These are phyloP conservation scores for Talaromyces trachyspermus DNA, from an alignment of 495 filamentous ascomycete species.

Conservation along the genomic window DNA sequence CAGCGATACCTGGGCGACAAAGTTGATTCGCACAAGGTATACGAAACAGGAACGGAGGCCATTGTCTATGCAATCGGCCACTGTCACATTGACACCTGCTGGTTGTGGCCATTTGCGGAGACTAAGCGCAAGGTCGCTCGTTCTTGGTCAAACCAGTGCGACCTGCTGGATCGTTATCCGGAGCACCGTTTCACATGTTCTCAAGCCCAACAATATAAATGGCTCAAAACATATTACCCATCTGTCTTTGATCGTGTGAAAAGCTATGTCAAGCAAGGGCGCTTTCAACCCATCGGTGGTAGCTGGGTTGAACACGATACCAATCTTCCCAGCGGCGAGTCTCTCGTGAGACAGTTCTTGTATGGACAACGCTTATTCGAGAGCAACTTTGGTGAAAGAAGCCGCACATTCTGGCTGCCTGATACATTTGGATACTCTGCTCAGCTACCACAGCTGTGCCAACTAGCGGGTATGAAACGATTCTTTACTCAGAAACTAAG, in stretches of 20 bases:
- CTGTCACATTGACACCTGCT: slow-evolving; percentile 96
- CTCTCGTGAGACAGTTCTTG: slow-evolving; percentile 87
- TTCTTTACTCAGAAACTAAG: slow-evolving; percentile 97
- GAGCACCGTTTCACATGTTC: slow-evolving; percentile 89
- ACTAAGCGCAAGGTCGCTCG: slow-evolving; percentile 94
- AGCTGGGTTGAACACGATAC: slow-evolving; percentile 99
- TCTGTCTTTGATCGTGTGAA: slow-evolving; percentile 84
- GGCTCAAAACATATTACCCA: slow-evolving; percentile 86
- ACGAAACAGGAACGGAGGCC: slow-evolving; percentile 61
- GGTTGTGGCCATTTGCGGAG: slow-evolving; percentile 99
- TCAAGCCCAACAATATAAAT: slow-evolving; percentile 96
- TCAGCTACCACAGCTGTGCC: slow-evolving; percentile 88
- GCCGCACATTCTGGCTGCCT: slow-evolving; percentile 90
- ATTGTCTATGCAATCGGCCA: slow-evolving; percentile 86
- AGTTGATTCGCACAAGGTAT: slow-evolving; percentile 77
- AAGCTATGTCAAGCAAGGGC: slow-evolving; percentile 78
- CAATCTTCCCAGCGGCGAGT: slow-evolving; percentile 93
- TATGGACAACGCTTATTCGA: slow-evolving; percentile 94
- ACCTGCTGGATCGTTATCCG: slow-evolving; percentile 88
- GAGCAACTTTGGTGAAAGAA: slow-evolving; percentile 82
- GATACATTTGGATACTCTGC: slow-evolving; percentile 97
- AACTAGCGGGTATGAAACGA: slow-evolving; percentile 84
- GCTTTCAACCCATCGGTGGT: slow-evolving; percentile 90
- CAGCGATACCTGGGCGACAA: slow-evolving; percentile 72
- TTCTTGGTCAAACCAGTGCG: slow-evolving; percentile 94